Percentiles rank a stretch among this genome's conserved stretches.
Conservation (phyloP, 768 basidiomycete genomes). For the Suillus placidus region DNA sequence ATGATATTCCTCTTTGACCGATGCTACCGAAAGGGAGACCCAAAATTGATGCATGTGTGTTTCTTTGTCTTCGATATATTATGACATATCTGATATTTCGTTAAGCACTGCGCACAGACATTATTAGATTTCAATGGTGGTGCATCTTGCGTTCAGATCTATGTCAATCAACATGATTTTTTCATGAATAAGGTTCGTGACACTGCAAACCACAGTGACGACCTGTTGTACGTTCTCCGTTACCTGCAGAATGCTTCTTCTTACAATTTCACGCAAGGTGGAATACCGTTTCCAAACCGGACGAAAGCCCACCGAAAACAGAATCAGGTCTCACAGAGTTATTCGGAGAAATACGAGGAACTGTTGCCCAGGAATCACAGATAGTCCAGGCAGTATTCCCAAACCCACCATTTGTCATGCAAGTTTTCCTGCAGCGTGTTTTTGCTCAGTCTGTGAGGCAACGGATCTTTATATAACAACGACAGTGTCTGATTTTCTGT, state of each 20-base stretch:
- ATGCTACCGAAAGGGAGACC: conserved; percentile 95
- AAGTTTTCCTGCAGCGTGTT: conserved; percentile 94
- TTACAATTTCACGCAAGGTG: conserved; percentile 55
- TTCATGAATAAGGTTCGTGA: conserved; percentile 93
- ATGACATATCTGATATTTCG: conserved; percentile 9
- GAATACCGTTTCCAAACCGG: conserved; percentile 78
- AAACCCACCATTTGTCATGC: conserved; percentile 94
- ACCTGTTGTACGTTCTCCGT: conserved; percentile 49
- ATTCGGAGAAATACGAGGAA: conserved; percentile 84
- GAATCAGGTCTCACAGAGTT: conserved; percentile 81
- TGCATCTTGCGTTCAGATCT: conserved; percentile 94
- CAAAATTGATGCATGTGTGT: conserved; percentile 97
- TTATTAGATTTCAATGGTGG: conserved; percentile 98
- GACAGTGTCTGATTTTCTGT: conserved; percentile 14
- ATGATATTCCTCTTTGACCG: conserved; percentile 95
- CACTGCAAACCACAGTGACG: conserved; percentile 54
- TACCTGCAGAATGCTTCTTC: background rate
- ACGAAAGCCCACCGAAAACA: conserved; percentile 70
- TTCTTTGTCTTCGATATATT: conserved; percentile 13
- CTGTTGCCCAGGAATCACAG: conserved; percentile 94
- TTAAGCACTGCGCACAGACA: conserved; percentile 94
- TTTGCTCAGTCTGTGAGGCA: conserved; percentile 91
- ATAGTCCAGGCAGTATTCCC: conserved; percentile 99
- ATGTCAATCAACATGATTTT: conserved; percentile 99
- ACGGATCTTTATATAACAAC: conserved; percentile 5